Percentiles rank a stretch among this genome's conserved stretches.
Conservation (phyloP, 2,329 filamentous ascomycete species). For the Colletotrichum cordylinicola region DNA sequence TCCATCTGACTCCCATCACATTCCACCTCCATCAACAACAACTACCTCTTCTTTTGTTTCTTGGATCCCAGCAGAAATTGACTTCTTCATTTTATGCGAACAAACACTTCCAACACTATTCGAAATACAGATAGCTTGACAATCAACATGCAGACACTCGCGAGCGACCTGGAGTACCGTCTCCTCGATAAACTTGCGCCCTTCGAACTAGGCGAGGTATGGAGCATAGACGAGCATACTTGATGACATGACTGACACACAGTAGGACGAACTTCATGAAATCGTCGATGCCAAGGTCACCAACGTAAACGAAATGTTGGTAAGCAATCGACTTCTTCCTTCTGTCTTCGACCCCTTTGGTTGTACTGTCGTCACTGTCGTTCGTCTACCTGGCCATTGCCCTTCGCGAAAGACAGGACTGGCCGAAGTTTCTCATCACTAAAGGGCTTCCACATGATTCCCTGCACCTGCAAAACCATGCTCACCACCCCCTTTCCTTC, state of each 20-base stretch:
- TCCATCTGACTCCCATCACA: not conserved
- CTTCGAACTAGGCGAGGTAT: not conserved
- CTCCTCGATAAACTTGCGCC: not conserved
- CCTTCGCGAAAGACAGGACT: not conserved
- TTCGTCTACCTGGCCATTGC: not conserved
- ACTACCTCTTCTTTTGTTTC: not conserved
- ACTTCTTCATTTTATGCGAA: not conserved
- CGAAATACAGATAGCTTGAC: not conserved
- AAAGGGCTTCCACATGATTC: not conserved
- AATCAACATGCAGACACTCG: not conserved
- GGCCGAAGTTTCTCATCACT: not conserved
- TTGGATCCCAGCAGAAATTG: not conserved
- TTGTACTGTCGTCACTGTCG: not conserved
- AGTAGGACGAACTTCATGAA: not conserved
- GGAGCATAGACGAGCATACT: not conserved
- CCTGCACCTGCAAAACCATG: not conserved
- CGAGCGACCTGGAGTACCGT: not conserved
- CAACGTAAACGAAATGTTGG: not conserved
- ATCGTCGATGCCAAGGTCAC: not conserved
- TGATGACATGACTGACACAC: not conserved
- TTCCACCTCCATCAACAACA: not conserved
- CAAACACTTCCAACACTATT: not conserved
- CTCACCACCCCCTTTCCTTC: not conserved
- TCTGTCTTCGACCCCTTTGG: not conserved
- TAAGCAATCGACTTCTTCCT: not conserved